Evolutionary conservation across 139 green algal species (phyloP).

Genomic region (Picochlorum sp.): DNA sequence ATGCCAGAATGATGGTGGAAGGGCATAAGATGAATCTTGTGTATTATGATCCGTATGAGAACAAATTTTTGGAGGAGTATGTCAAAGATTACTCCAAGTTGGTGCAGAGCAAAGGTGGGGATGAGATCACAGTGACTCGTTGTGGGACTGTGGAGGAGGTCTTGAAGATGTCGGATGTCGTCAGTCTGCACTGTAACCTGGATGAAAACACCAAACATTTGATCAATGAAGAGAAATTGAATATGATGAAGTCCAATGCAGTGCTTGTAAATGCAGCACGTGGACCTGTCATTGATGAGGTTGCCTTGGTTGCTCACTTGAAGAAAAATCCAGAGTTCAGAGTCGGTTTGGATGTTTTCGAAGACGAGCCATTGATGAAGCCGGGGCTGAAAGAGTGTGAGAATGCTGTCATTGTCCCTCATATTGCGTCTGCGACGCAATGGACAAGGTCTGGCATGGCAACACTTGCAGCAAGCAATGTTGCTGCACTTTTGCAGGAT

Average conservation of each 20-base stretch:
- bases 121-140: slow-evolving; percentile 54
- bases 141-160: slow-evolving; percentile 87
- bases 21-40: slow-evolving; percentile 98
- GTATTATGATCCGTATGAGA: slow-evolving; percentile 94
- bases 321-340: slow-evolving; percentile 88
- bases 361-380: slow-evolving; percentile 95
- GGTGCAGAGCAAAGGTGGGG: slow-evolving; percentile 65
- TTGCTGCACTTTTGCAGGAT: slow-evolving; percentile 65
- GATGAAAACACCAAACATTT: slow-evolving; percentile 85
- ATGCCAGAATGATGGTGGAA: slow-evolving; percentile 97
- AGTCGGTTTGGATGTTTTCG: slow-evolving; percentile 87
- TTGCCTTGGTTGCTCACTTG: slow-evolving; percentile 86
- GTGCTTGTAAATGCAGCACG: slow-evolving; percentile 91
- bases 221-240: slow-evolving; percentile 83
- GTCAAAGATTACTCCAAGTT: slow-evolving; percentile 71
- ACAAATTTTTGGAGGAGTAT: slow-evolving; percentile 67
- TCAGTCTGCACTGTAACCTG: slow-evolving; percentile 90
- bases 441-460: slow-evolving; percentile 88
- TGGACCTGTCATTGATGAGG: slow-evolving; percentile 87
- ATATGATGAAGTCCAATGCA: slow-evolving; percentile 90
- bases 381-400: slow-evolving; percentile 76
- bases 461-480: slow-evolving; percentile 88
- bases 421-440: slow-evolving; percentile 93
- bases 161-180: slow-evolving; percentile 74
- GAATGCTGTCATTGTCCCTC: slow-evolving; percentile 95